A percentile compares a stretch with the other conserved stretches of the same genome.
Evolutionary conservation across 805 yeast species (phyloP).

Genomic region (Kockiozyma suomiensis): DNA sequence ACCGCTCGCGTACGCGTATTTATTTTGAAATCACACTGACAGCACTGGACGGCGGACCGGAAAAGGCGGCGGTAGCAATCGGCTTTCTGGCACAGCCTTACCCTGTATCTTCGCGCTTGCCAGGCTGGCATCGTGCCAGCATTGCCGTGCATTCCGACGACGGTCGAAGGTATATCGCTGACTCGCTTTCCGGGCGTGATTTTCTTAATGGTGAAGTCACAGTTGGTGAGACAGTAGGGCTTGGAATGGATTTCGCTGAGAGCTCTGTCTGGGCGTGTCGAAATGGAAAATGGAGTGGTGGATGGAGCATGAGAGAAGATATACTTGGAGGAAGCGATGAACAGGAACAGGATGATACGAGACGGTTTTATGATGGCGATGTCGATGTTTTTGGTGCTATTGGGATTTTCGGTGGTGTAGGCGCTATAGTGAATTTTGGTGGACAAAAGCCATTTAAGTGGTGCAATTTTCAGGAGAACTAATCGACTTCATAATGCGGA

Average conservation of each 20-base stretch:
- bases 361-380: constrained; percentile 21
- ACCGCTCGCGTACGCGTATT: constrained; percentile 4
- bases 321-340: constrained; percentile 22
- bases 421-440: constrained; percentile 36
- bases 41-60: constrained; percentile 29
- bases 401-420: constrained; percentile 39
- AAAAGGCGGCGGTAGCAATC: constrained; percentile 36
- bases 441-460: not conserved
- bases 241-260: constrained; percentile 36
- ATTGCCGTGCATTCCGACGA: constrained; percentile 40
- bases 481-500: not conserved
- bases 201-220: constrained; percentile 27
- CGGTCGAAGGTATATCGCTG: constrained; percentile 37
- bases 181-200: constrained; percentile 35
- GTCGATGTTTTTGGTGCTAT: constrained; percentile 37
- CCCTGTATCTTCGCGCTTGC: constrained; percentile 37
- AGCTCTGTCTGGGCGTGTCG: constrained; percentile 31
- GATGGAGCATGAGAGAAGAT: constrained; percentile 36
- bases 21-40: constrained; percentile 38
- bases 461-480: not conserved
- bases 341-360: constrained; percentile 27
- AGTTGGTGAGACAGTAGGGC: constrained; percentile 36
- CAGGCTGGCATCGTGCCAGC: constrained; percentile 41
- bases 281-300: constrained; percentile 35
- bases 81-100: constrained; percentile 39